A percentile compares a stretch with the other conserved stretches of the same genome.
Conservation (phyloP, 768 basidiomycete genomes). For the Saitozyma podzolica region DNA sequence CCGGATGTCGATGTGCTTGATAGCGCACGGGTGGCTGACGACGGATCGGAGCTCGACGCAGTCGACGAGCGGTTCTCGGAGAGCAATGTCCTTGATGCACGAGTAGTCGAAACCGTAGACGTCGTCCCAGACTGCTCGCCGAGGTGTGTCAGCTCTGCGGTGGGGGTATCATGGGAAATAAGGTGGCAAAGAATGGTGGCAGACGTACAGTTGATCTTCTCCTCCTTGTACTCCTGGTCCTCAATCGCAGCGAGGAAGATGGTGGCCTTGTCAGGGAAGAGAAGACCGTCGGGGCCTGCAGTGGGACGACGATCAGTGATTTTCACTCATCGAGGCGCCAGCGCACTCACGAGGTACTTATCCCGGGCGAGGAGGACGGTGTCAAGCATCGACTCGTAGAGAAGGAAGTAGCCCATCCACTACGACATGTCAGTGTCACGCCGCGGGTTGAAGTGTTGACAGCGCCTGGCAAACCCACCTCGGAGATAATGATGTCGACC, state of each 20-base stretch:
- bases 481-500: constrained; percentile 98
- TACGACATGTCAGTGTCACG: constrained; percentile 8
- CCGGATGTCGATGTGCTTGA: constrained; percentile 89
- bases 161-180: background rate
- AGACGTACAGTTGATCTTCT: constrained; percentile 89
- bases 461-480: constrained; percentile 53
- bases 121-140: constrained; percentile 86
- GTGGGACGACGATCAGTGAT: too few relatives aligned
- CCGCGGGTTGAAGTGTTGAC: background rate
- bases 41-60: constrained; percentile 97
- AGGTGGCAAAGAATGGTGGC: background rate
- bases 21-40: constrained; percentile 83
- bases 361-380: constrained; percentile 95
- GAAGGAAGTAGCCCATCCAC: constrained; percentile 99
- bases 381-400: constrained; percentile 99
- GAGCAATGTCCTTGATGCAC: constrained; percentile 97
- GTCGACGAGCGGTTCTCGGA: constrained; percentile 94
- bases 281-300: constrained; percentile 68
- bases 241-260: constrained; percentile 96
- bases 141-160: background rate
- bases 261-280: constrained; percentile 93
- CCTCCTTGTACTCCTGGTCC: constrained; percentile 99
- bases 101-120: constrained; percentile 99
- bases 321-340: too few relatives aligned
- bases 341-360: constrained; percentile 74